Percentiles rank a stretch among this genome's conserved stretches.
phyloP scores from a whole-genome alignment of 257 asterid genomes.

The Echium plantagineum region DNA sequence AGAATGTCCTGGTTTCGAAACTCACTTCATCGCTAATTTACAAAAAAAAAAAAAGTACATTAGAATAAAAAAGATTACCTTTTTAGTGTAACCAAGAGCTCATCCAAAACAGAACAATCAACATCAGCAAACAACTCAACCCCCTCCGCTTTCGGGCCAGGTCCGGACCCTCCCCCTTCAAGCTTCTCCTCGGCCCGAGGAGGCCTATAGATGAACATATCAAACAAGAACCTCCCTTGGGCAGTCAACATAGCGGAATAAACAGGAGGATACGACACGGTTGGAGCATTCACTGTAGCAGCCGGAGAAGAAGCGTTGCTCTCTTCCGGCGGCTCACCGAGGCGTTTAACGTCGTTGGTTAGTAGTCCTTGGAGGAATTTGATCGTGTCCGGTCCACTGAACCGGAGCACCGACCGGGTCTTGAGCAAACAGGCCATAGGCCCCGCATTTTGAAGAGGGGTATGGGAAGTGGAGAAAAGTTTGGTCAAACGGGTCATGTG shows the following conservation, averaged over 20 bases:
- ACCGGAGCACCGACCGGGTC: slow-evolving; percentile 76
- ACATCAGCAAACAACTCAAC: slow-evolving; percentile 76
- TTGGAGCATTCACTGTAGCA: too few relatives aligned
- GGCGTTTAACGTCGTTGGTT: slow-evolving; percentile 63
- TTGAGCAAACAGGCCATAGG: slow-evolving; percentile 53
- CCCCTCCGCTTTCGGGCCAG: too few relatives aligned
- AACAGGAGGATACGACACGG: slow-evolving; percentile 52
- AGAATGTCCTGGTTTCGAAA: too few relatives aligned
- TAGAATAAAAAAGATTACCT: slow-evolving; percentile 32
- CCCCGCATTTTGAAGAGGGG: slow-evolving; percentile 32
- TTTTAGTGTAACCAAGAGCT: slow-evolving; percentile 51
- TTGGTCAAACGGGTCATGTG: slow-evolving; percentile 38
- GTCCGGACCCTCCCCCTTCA: slow-evolving; percentile 43
- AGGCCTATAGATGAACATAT: slow-evolving; percentile 59
- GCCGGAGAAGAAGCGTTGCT: too few relatives aligned
- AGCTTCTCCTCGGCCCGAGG: slow-evolving; percentile 71
- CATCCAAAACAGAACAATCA: slow-evolving; percentile 52
- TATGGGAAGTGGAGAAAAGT: slow-evolving; percentile 28
- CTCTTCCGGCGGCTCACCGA: slow-evolving; percentile 30
- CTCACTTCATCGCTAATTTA: too few relatives aligned
- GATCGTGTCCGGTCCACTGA: slow-evolving; percentile 71
- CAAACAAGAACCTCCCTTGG: slow-evolving; percentile 75
- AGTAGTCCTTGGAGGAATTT: slow-evolving; percentile 80
- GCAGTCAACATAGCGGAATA: slow-evolving; percentile 75
- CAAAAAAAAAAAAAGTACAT: too few relatives aligned